Percentiles rank a stretch among this genome's conserved stretches.
phyloP scores from a whole-genome alignment of 2,329 filamentous ascomycete species.

The Verticillium dahliae region DNA sequence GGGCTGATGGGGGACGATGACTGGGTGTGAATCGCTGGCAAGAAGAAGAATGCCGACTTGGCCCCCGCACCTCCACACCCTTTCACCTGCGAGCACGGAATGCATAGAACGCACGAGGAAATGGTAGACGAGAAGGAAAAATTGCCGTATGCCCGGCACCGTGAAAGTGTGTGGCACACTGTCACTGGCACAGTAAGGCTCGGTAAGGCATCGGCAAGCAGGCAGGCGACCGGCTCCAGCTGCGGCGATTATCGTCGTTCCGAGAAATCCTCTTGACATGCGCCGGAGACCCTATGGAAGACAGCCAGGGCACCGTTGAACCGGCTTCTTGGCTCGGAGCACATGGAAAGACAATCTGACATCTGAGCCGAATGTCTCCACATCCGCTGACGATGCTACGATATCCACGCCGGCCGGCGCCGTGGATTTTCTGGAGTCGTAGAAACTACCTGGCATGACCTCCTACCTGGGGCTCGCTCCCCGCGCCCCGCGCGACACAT shows the following conservation, averaged over 20 bases:
- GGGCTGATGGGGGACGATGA: neutral
- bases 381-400: neutral
- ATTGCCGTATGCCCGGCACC: neutral
- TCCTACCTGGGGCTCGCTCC: neutral
- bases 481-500: neutral
- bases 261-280: constrained; percentile 3
- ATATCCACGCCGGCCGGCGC: neutral
- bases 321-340: constrained; percentile 2
- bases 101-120: neutral
- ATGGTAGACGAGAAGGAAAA: neutral
- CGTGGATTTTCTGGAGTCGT: neutral
- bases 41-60: neutral
- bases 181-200: neutral
- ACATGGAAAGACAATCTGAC: neutral
- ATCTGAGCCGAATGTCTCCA: neutral
- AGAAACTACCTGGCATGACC: neutral
- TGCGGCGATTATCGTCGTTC: constrained; percentile 9
- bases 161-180: neutral
- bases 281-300: neutral
- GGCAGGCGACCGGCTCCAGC: neutral
- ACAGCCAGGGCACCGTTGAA: neutral
- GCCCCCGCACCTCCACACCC: neutral
- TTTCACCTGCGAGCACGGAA: neutral
- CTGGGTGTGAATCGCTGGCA: neutral
- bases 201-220: neutral